These are phyloP conservation scores for Apiotrichum sp. DNA, from an alignment of 1,284 basidiomycete species.

Conservation along the genomic window DNA sequence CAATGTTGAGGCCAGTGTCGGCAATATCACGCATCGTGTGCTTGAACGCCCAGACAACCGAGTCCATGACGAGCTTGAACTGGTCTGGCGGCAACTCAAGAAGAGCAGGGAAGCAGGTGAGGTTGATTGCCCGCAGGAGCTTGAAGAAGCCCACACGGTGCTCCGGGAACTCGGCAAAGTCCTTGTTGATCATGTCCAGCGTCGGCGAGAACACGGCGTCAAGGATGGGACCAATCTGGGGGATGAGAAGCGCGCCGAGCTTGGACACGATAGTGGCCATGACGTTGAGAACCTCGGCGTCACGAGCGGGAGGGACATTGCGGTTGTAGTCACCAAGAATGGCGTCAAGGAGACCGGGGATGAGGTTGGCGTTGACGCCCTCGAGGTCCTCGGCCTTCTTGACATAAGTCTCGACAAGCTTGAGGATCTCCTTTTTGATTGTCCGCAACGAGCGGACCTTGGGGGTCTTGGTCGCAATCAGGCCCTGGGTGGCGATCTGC, in stretches of 20 bases:
- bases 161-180: conserved; percentile 96
- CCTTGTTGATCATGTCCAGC: conserved; percentile 98
- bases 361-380: conserved; percentile 81
- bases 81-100: conserved; percentile 80
- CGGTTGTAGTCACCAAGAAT: conserved; percentile 94
- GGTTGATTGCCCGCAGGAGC: conserved; percentile 85
- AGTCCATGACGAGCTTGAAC: conserved; percentile 98
- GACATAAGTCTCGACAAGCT: conserved; percentile 96
- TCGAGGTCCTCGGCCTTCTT: conserved; percentile 95
- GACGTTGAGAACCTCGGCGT: conserved; percentile 95
- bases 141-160: conserved; percentile 98
- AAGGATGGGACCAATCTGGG: conserved; percentile 92
- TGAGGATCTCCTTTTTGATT: conserved; percentile 98
- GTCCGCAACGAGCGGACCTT: conserved; percentile 91
- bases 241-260: conserved; percentile 77
- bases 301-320: conserved; percentile 88
- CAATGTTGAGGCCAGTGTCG: conserved; percentile 88
- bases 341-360: conserved; percentile 92
- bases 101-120: conserved; percentile 92
- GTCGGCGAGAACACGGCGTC: conserved; percentile 98
- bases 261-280: conserved; percentile 93
- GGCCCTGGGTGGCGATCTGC: conserved; percentile 77
- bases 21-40: conserved; percentile 99
- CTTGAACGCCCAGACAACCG: conserved; percentile 99
- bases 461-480: conserved; percentile 93